These are phyloP conservation scores for Lasiodiplodia gonubiensis DNA, from an alignment of 2,329 filamentous ascomycete species.

Conservation along the genomic window DNA sequence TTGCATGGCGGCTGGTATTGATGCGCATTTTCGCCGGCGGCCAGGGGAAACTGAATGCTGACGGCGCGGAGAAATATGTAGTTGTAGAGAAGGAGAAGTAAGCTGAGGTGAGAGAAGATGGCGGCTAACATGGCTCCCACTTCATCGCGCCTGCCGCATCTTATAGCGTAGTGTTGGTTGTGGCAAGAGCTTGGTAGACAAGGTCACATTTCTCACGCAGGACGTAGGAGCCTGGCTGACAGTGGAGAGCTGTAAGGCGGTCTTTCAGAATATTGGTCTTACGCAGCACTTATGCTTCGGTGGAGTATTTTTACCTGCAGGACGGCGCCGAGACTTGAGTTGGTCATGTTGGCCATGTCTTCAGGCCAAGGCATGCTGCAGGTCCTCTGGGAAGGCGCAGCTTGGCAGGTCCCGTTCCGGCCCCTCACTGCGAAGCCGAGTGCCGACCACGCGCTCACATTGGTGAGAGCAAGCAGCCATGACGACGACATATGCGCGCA, in stretches of 20 bases:
- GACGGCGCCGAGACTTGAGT: neutral
- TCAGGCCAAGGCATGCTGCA: neutral
- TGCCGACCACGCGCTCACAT: neutral
- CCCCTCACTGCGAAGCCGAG: neutral
- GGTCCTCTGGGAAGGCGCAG: slow-evolving; percentile 3
- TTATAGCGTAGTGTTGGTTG: slow-evolving; percentile 1
- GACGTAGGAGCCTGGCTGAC: slow-evolving; percentile 4
- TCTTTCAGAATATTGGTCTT: neutral
- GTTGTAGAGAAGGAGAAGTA: neutral
- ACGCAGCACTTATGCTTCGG: neutral
- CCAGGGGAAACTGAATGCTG: neutral
- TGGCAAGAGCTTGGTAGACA: neutral
- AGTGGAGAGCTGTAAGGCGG: slow-evolving; percentile 1
- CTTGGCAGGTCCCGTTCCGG: neutral
- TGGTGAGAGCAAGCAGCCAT: neutral
- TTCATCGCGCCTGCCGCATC: neutral
- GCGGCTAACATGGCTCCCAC: neutral
- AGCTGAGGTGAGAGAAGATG: neutral
- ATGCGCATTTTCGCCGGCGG: neutral
- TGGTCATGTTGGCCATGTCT: neutral
- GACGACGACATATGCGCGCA: neutral
- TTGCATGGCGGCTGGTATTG: neutral
- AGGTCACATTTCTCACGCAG: neutral
- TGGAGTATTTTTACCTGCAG: neutral
- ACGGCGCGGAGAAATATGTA: neutral